Evolutionary conservation across 805 yeast genomes (phyloP).

Genomic region (Candida ulmi): DNA sequence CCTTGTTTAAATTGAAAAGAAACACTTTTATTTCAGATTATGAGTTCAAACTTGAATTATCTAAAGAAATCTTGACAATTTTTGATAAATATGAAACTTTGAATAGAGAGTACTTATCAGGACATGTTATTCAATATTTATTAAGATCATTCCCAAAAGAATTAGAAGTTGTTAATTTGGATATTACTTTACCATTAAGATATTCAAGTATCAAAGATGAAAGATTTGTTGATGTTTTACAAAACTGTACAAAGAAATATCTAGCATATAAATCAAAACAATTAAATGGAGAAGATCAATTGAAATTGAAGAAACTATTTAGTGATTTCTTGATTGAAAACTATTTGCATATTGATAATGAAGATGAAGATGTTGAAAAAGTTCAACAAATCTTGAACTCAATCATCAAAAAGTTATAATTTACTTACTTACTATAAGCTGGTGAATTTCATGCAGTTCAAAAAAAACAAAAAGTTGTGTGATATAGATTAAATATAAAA

Average conservation of each 20-base stretch:
- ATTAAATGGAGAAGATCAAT: constrained; percentile 25
- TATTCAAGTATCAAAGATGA: constrained; percentile 34
- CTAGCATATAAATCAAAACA: constrained; percentile 49
- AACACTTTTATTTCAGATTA: constrained; percentile 16
- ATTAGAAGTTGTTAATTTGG: constrained; percentile 39
- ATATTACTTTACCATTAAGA: constrained; percentile 65
- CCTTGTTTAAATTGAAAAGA: constrained; percentile 24
- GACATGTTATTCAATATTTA: constrained; percentile 56
- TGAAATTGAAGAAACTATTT: constrained; percentile 30
- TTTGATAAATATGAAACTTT: constrained; percentile 66
- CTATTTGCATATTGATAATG: constrained; percentile 24
- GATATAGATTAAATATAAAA: background rate
- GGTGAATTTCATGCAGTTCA: too few species aligned
- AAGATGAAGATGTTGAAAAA: constrained; percentile 23
- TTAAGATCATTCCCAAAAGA: constrained; percentile 35
- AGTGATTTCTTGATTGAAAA: constrained; percentile 16
- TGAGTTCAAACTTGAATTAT: constrained; percentile 33
- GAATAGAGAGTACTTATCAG: constrained; percentile 60
- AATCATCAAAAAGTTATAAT: constrained; percentile 20
- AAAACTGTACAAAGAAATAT: constrained; percentile 66
- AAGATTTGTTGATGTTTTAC: constrained; percentile 53
- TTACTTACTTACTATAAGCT: too few species aligned
- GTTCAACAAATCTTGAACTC: constrained; percentile 18
- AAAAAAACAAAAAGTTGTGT: too few species aligned
- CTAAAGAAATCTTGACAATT: constrained; percentile 44